phyloP scores from a whole-genome alignment of 2,329 filamentous ascomycete species.

The Nemania abortiva region DNA sequence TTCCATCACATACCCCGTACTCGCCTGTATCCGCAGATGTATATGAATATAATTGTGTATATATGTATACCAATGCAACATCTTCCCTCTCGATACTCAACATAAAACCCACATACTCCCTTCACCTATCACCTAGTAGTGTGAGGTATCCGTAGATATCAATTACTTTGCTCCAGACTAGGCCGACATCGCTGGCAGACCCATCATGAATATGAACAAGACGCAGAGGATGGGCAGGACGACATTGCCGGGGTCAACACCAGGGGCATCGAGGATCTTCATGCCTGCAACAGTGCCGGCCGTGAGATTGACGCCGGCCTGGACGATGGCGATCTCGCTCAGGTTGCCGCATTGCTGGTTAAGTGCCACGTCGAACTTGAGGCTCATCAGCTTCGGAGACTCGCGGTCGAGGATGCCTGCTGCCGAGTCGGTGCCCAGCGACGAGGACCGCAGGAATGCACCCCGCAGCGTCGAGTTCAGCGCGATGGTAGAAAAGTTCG shows the following conservation, averaged over 20 bases:
- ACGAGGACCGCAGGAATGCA: constrained; percentile 59
- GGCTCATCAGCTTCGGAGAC: constrained; percentile 52
- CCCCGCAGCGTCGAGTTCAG: constrained; percentile 60
- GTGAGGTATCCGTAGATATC: background rate
- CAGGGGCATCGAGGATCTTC: constrained; percentile 50
- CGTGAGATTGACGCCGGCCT: constrained; percentile 60
- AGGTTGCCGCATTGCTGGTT: constrained; percentile 61
- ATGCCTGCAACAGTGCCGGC: constrained; percentile 55
- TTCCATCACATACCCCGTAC: background rate
- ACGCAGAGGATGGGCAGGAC: constrained; percentile 43
- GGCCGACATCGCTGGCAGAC: constrained; percentile 43
- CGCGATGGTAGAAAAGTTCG: constrained; percentile 61
- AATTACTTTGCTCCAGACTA: constrained; percentile 24
- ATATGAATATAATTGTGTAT: background rate
- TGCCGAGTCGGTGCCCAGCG: constrained; percentile 55
- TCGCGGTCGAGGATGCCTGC: constrained; percentile 58
- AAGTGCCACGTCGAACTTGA: constrained; percentile 56
- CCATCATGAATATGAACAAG: constrained; percentile 45
- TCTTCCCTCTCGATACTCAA: background rate
- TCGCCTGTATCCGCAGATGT: constrained; percentile 3
- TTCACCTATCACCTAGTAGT: background rate
- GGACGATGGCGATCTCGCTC: constrained; percentile 57
- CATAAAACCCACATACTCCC: background rate
- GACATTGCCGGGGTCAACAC: constrained; percentile 45
- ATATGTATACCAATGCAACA: background rate